phyloP scores from a whole-genome alignment of 2,329 filamentous ascomycete genomes.

The Calonectria fujianensis region DNA sequence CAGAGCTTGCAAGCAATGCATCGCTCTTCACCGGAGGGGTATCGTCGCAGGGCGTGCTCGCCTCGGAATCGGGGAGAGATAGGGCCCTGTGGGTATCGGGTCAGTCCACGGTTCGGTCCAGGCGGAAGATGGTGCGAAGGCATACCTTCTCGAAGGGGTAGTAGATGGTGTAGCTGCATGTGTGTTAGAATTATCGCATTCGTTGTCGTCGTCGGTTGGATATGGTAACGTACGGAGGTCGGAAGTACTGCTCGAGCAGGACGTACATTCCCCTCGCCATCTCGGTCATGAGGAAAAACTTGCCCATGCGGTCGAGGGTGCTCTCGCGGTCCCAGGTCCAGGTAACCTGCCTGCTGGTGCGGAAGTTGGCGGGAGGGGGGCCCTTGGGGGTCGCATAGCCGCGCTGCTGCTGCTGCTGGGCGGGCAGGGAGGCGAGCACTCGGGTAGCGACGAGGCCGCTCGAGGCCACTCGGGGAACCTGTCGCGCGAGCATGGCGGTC shows the following conservation, averaged over 20 bases:
- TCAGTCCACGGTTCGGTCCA: slow-evolving; percentile 45
- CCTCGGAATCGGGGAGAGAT: slow-evolving; percentile 98
- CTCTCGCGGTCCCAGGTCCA: slow-evolving; percentile 89
- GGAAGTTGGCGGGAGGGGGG: slow-evolving; percentile 87
- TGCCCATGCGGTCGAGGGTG: slow-evolving; percentile 87
- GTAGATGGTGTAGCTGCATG: slow-evolving; percentile 91
- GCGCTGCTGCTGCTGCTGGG: slow-evolving; percentile 55
- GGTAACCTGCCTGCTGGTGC: slow-evolving; percentile 81
- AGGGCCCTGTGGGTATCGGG: slow-evolving; percentile 77
- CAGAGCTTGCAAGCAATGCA: slow-evolving; percentile 99
- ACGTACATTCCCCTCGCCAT: slow-evolving; percentile 99
- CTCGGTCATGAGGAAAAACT: slow-evolving; percentile 96
- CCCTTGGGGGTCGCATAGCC: slow-evolving; percentile 83
- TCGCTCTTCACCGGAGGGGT: slow-evolving; percentile 97
- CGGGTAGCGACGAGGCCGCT: slow-evolving; percentile 47
- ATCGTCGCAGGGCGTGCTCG: slow-evolving; percentile 96
- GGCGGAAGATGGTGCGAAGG: slow-evolving; percentile 12
- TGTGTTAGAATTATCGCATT: slow-evolving; percentile 42
- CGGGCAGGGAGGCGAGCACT: slow-evolving; percentile 44
- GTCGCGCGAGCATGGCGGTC: slow-evolving; percentile 60
- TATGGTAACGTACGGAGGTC: slow-evolving; percentile 86
- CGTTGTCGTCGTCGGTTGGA: neutral
- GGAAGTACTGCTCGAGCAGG: slow-evolving; percentile 97
- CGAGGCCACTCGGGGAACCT: slow-evolving; percentile 56
- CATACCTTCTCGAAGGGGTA: slow-evolving; percentile 96